Base-by-base conservation (phyloP, 768 basidiomycete species). In the Lepiota venenata region DNA sequence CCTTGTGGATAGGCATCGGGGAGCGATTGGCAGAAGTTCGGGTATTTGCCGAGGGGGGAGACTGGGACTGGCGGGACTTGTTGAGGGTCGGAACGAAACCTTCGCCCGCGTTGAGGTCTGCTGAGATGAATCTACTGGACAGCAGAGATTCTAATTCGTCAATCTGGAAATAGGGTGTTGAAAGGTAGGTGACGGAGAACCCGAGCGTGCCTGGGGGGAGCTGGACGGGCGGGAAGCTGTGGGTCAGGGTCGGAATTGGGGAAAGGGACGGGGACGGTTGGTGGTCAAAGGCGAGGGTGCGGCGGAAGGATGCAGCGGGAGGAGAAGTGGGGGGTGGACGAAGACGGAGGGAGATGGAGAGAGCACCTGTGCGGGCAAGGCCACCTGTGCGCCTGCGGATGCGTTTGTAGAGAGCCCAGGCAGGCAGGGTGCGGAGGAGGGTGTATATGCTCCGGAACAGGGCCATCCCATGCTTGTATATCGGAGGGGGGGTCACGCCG, bases 381-480 rank as follows among this genome's bases (percentile, higher is more conserved):
- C 63, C 75, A 52, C 72, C 73, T 40, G 66, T 66, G 22, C 69
- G 66, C 64, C 74, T 71, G 56, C 83, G 75, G 37, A 86, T 72
- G 47, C 82, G 81, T 63, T 80, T 84, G 67, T 79, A 79, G 47
- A 87, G 77, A 66, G 80, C 85, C 88, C 89, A 93, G 0, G 86
- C 74, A 15, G 91, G 91, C 3, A 91, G 76, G 21, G 90, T 76
- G 50, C 88, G 79, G 43, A 92, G 75, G 40, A 92, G 68, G 49
- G 83, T 85, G 74, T 74, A 93, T 5, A 89, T 64, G 63, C 87
- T 88, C 47, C 91, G 79, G 72, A 92, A 93, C 16, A 91, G 77
- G 29, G 87, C 79, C 62, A 93, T 92, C 35, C 86, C 83, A 61
- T 91, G 85, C 68, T 93, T 93, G 78, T 93, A 93, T 50, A 91